Evolutionary conservation across 2,329 filamentous ascomycete genomes (phyloP).

Genomic region (Trichoderma citrinoviride): DNA sequence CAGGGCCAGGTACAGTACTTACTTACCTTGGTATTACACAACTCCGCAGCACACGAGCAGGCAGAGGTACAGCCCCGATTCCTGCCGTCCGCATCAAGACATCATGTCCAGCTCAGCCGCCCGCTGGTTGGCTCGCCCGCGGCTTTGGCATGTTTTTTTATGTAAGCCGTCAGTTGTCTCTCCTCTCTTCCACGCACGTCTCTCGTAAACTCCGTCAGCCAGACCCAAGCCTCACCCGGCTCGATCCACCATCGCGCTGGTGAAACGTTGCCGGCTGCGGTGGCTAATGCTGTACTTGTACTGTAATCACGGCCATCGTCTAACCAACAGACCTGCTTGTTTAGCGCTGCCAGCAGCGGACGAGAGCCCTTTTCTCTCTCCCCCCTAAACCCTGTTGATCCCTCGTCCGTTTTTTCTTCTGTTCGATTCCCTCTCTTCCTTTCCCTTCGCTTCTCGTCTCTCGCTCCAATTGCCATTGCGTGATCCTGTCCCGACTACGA

Average conservation of each 20-base stretch:
- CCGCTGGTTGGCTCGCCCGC: background rate
- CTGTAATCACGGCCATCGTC: background rate
- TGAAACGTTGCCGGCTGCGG: constrained; percentile 16
- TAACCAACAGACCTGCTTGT: background rate
- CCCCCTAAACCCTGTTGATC: constrained; percentile 7
- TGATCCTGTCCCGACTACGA: background rate
- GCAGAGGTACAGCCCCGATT: background rate
- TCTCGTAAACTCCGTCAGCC: constrained; percentile 2
- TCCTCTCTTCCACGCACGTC: background rate
- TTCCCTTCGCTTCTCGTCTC: background rate
- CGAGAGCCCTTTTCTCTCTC: background rate
- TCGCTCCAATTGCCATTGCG: constrained; percentile 6
- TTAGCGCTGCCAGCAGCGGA: constrained; percentile 1
- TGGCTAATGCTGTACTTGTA: background rate
- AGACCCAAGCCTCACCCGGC: constrained; percentile 18
- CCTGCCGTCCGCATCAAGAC: background rate
- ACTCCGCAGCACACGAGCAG: background rate
- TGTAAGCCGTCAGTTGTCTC: background rate
- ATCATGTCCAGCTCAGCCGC: background rate
- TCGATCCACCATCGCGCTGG: constrained; percentile 14
- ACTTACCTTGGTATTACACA: background rate
- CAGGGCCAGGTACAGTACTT: too few species aligned
- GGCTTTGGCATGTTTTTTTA: background rate
- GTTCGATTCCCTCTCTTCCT: background rate
- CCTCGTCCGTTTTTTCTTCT: background rate